phyloP scores from a whole-genome alignment of 139 green algal species.

The Chlorella vulgaris region DNA sequence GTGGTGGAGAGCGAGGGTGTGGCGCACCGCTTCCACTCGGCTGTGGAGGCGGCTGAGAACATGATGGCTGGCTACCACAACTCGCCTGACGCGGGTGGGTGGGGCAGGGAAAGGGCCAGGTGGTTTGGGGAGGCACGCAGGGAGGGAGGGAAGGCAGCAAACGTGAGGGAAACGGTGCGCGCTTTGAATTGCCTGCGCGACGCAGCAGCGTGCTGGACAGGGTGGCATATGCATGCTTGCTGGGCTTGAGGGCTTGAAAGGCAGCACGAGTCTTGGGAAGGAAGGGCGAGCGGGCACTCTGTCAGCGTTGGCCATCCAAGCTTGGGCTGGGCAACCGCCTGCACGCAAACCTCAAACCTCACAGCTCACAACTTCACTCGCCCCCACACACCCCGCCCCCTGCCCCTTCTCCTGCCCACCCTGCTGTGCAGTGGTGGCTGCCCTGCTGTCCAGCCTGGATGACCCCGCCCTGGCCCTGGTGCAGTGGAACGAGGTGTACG shows the following conservation, averaged over 20 bases:
- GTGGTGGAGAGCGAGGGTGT: slow-evolving; percentile 57
- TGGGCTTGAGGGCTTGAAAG: too few species aligned
- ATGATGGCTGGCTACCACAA: slow-evolving; percentile 80
- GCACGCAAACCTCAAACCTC: too few species aligned
- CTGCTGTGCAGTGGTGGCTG: slow-evolving; percentile 52
- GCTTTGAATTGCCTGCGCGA: too few species aligned
- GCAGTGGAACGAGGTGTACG: slow-evolving; percentile 84
- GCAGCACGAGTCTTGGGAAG: too few species aligned
- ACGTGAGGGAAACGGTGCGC: not conserved
- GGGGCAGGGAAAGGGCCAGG: not conserved
- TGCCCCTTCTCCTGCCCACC: not conserved
- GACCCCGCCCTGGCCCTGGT: slow-evolving; percentile 77
- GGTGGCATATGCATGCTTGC: too few species aligned
- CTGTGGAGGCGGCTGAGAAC: slow-evolving; percentile 56
- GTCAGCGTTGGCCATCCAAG: too few species aligned
- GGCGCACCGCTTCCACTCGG: slow-evolving; percentile 61
- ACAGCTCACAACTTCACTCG: too few species aligned
- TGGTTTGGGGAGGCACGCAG: not conserved
- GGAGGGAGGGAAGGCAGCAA: not conserved
- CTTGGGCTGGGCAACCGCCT: too few species aligned
- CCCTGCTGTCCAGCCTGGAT: slow-evolving; percentile 78
- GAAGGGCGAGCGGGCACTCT: too few species aligned
- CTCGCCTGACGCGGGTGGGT: slow-evolving; percentile 43
- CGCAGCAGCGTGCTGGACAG: too few species aligned
- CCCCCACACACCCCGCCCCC: too few species aligned